These are phyloP conservation scores for Phytophthora macrochlamydospora DNA, from an alignment of 352 stramenopile genomes.

Conservation along the genomic window DNA sequence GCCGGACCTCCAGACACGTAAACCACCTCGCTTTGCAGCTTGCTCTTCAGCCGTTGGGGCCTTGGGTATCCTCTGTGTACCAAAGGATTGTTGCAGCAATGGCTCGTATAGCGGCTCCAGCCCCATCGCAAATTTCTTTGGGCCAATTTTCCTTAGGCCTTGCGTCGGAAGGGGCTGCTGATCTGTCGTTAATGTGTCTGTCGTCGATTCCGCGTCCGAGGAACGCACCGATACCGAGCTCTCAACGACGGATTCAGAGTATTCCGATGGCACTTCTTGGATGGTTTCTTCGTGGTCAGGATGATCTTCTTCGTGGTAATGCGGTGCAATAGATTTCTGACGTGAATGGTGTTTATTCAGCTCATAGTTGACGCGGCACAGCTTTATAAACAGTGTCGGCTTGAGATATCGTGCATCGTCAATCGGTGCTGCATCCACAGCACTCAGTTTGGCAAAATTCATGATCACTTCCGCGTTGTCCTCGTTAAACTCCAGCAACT, in stretches of 20 bases:
- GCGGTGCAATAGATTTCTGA: slow-evolving; percentile 23
- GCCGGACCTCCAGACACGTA: slow-evolving; percentile 23
- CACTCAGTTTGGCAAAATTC: slow-evolving; percentile 81
- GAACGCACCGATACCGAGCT: slow-evolving; percentile 30
- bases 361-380: slow-evolving; percentile 11
- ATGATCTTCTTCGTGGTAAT: slow-evolving; percentile 22
- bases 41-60: slow-evolving; percentile 19
- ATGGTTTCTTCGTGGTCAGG: slow-evolving; percentile 29
- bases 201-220: slow-evolving; percentile 24
- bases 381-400: slow-evolving; percentile 12
- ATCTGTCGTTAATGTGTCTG: slow-evolving; percentile 11
- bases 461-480: slow-evolving; percentile 69
- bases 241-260: slow-evolving; percentile 26
- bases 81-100: slow-evolving; percentile 65
- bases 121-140: slow-evolving; percentile 54
- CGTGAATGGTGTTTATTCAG: slow-evolving; percentile 20
- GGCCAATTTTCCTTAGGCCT: slow-evolving; percentile 20
- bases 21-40: slow-evolving; percentile 24
- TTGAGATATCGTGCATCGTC: slow-evolving; percentile 53
- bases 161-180: slow-evolving; percentile 26
- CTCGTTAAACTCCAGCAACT: slow-evolving; percentile 78
- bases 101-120: slow-evolving; percentile 84
- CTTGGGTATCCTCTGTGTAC: slow-evolving; percentile 61
- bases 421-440: slow-evolving; percentile 59
- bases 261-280: slow-evolving; percentile 35